Evolutionary conservation across 192 early-diverging fungal genomes (phyloP), one percentile per base, ranked within the genome.

Genomic region (Coemansia sp.): DNA sequence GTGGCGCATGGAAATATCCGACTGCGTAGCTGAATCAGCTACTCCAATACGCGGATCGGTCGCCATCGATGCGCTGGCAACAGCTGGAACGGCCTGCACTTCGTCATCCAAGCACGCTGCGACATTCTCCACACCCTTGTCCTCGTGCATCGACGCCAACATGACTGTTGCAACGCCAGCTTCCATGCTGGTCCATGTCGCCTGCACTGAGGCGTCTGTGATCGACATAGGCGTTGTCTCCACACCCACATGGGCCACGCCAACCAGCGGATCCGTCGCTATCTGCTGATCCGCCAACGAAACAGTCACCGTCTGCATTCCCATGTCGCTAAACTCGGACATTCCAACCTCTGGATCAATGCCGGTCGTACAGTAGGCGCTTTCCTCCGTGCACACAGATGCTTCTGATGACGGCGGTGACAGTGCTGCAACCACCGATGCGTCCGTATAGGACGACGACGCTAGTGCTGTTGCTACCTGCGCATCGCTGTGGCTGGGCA

Each of bases 211-310:
- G 8, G 28, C 20, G 2, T 57, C 25, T 0, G 38, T 27, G 2
- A 29, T 31, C 20, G 44, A 11, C 14, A 28, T 22, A 1, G 60
- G 41, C 5, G 13, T 55, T 0, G 61, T 41, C 31, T 50, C 64
- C n/a, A 66, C 59, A 20, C 62, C 67, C 17, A 48, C 33, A 42
- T 61, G 50, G 19, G 50, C 17, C 10, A 47, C 42, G 4, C 73
- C 67, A 38, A 66, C 34, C 8, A 37, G 25, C 15, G 55, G 67
- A 66, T 75, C 67, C 0, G 72, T 75, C 9, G 58, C 23, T 10
- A 45, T 55, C 6, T 60, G 55, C 19, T 59, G 54, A 6, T 61
- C 52, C 3, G 22, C 29, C 25, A 31, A 25, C 5, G 27, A 14
- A 0, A 29, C 25, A 2, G 29, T 50, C 4, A 60, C 59, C 48